phyloP scores from a whole-genome alignment of 495 filamentous ascomycete species.

The Aspergillus mulundensis region DNA sequence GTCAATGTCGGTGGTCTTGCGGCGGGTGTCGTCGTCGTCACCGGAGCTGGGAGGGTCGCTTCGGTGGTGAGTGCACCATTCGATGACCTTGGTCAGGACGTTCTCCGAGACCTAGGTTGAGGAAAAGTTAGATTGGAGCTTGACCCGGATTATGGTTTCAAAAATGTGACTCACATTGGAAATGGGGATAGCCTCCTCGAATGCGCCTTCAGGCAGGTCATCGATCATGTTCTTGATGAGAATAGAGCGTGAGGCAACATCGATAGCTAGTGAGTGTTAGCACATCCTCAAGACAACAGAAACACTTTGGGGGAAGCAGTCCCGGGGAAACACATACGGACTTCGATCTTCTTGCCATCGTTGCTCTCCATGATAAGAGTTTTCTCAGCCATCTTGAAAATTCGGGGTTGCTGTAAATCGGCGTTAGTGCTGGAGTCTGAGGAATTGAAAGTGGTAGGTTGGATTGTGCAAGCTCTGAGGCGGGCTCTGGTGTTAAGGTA shows the following conservation, averaged over 20 bases:
- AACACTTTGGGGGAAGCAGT: neutral
- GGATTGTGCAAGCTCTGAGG: neutral
- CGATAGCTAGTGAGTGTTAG: slow-evolving; percentile 55
- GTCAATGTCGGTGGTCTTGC: slow-evolving; percentile 98
- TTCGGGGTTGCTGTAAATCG: neutral
- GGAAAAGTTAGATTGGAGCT: neutral
- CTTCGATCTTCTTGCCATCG: slow-evolving; percentile 50
- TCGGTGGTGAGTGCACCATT: slow-evolving; percentile 95
- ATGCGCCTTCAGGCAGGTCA: slow-evolving; percentile 78
- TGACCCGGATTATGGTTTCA: neutral
- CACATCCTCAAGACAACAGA: neutral
- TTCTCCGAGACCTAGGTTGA: slow-evolving; percentile 71
- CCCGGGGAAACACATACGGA: slow-evolving; percentile 44
- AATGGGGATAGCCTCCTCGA: slow-evolving; percentile 70
- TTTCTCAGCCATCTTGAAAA: slow-evolving; percentile 17
- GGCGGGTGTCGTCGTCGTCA: slow-evolving; percentile 89
- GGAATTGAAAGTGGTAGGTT: neutral
- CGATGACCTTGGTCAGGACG: slow-evolving; percentile 90
- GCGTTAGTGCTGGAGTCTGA: neutral
- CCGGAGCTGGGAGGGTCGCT: slow-evolving; percentile 74
- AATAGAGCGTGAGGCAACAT: slow-evolving; percentile 84
- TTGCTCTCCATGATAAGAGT: slow-evolving; percentile 54
- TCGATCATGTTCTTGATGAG: slow-evolving; percentile 98
- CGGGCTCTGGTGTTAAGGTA: neutral
- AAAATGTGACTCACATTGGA: slow-evolving; percentile 68